These are phyloP conservation scores for Theobroma cacao DNA, from an alignment of 345 rosid species.

Conservation along the genomic window DNA sequence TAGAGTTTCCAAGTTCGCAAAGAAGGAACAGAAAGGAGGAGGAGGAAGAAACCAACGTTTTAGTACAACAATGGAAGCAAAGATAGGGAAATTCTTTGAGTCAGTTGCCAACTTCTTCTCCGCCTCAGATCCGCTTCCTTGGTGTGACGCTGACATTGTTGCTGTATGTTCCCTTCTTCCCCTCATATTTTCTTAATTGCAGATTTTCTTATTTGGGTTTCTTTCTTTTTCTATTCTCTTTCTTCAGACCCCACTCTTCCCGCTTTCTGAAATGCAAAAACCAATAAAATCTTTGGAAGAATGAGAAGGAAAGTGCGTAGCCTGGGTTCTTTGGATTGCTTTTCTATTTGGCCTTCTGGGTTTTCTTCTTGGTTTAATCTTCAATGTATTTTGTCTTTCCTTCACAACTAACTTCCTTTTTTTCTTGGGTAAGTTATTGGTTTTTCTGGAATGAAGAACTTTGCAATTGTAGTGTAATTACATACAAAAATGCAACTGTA, in stretches of 20 bases:
- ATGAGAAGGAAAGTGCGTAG: too few species aligned
- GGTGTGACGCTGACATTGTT: conserved; percentile 72
- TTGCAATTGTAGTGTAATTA: not conserved
- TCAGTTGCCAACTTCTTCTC: conserved; percentile 59
- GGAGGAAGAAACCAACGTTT: not conserved
- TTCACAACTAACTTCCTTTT: not conserved
- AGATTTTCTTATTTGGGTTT: not conserved
- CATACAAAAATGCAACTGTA: not conserved
- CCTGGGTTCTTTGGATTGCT: not conserved
- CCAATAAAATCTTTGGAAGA: not conserved
- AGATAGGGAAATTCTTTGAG: conserved; percentile 39
- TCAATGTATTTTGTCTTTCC: not conserved
- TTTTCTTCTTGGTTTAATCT: not conserved
- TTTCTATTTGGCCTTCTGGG: not conserved
- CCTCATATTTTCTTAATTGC: not conserved
- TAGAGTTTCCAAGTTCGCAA: not conserved
- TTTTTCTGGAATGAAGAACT: not conserved
- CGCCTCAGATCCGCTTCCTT: conserved; percentile 67
- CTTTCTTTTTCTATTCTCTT: conserved; percentile 1
- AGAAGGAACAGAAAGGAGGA: not conserved
- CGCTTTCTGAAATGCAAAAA: not conserved
- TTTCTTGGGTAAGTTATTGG: too few species aligned
- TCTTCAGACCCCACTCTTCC: not conserved
- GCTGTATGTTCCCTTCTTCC: conserved; percentile 29
- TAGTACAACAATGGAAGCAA: conserved; percentile 37